Base-by-base conservation (phyloP, 768 basidiomycete species). In the Candolleomyces eurysporus region DNA sequence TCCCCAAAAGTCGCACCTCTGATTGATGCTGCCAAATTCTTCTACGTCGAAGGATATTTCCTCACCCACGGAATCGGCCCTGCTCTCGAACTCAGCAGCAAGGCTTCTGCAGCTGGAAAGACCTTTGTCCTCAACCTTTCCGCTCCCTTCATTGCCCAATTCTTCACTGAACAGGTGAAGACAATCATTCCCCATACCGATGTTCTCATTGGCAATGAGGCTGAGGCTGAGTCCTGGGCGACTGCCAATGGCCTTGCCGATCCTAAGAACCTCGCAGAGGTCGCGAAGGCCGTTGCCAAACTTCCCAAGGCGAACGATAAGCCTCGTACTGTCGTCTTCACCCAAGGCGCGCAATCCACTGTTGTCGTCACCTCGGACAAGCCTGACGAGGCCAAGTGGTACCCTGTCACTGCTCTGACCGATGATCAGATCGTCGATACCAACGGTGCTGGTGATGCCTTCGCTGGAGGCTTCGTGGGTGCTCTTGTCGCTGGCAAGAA, bases 31-130 rank as follows among this genome's bases (percentile, higher is more conserved):
- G 96, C 96, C 61, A 88, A 91, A 71, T 84, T 84, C 72, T 97
- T 84, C 82, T 99, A 99, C 79, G 86, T 98, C 63, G 96, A 94
- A 69, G 96, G 96, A 8, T 99, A 90, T 81, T 98, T 99, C 87
- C 83, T 98, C 61, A 96, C 96, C 17, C 96, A 99, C 71, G 96
- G 97, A 49, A 72, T 83, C 60, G 85, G 87, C 59, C 82, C 84
- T 59, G 86, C 86, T 53, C 75, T 92, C 43, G 80, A 88, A 68
- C 77, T 98, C 63, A 86, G 89, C 75, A 86, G 90, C 72, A 87
- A 89, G 64, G 90, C 93, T 4, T 84, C 91, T 9, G 80, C 78
- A 42, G 82, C 83, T 17, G 85, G 86, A 67, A 98, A 97, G 94
- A 88, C 88, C 62, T 96, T 98, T 74, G 85, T 84, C 11, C 75